A percentile compares a stretch with the other conserved stretches of the same genome.
phyloP scores from a whole-genome alignment of 2,329 filamentous ascomycete species.

The Stemphylium vesicarium region DNA sequence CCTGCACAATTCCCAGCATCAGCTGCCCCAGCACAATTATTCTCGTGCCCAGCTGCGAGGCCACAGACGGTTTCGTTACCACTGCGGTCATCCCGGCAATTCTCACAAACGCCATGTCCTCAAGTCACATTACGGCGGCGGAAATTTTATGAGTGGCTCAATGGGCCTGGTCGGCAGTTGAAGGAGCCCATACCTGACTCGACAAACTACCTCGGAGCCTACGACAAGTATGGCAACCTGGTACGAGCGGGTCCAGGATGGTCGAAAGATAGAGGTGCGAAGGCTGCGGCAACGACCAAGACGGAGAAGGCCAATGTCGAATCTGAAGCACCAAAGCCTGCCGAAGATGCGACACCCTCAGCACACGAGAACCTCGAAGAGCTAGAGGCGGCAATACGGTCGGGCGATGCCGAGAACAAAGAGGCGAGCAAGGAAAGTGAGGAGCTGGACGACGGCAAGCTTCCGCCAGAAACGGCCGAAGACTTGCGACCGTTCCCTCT shows the following conservation, averaged over 20 bases:
- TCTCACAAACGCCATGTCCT: conserved; percentile 47
- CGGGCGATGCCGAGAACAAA: conserved; percentile 28
- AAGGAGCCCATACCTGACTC: conserved; percentile 56
- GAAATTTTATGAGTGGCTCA: conserved; percentile 66
- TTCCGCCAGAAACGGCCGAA: conserved; percentile 41
- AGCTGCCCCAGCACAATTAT: conserved; percentile 20
- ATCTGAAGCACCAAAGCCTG: conserved; percentile 20
- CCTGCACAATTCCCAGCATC: conserved; percentile 35
- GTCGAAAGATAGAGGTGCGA: conserved; percentile 22
- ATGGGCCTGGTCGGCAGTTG: conserved; percentile 59
- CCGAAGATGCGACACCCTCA: conserved; percentile 33
- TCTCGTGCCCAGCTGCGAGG: conserved; percentile 27
- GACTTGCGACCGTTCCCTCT: conserved; percentile 70
- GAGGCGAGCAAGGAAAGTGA: conserved; percentile 15
- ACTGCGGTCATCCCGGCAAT: conserved; percentile 37
- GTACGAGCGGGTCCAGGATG: conserved; percentile 46
- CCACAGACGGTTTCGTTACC: conserved; percentile 33
- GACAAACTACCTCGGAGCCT: conserved; percentile 63
- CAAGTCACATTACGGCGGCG: conserved; percentile 58
- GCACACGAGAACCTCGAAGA: conserved; percentile 41
- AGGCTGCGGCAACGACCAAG: conserved; percentile 20
- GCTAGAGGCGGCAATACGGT: conserved; percentile 33
- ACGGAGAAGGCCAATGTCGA: conserved; percentile 9
- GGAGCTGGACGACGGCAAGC: conserved; percentile 25
- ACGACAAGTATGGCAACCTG: conserved; percentile 58